Percentiles rank a stretch among this genome's conserved stretches.
These are phyloP conservation scores for Aegle marmelos DNA, from an alignment of 345 rosid genomes.

Conservation along the genomic window DNA sequence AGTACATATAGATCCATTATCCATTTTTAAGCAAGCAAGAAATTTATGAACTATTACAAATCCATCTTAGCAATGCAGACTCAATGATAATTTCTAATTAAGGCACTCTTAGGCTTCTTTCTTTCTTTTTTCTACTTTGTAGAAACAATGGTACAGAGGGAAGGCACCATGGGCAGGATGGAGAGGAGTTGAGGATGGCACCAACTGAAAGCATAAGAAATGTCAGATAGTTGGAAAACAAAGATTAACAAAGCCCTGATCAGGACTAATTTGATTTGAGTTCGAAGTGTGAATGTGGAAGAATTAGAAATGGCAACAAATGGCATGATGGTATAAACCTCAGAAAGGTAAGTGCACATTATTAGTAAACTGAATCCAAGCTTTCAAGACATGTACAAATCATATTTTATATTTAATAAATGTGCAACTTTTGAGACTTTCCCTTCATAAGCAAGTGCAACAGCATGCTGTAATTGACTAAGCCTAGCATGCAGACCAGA, in stretches of 20 bases:
- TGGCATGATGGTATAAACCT: too few species aligned
- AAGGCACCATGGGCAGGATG: background rate
- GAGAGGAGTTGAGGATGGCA: slow-evolving; percentile 1
- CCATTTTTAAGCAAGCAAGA: background rate
- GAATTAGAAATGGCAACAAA: background rate
- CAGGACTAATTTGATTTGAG: background rate
- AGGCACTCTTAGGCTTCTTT: background rate
- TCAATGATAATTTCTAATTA: background rate
- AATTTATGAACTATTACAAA: background rate
- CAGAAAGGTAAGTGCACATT: background rate
- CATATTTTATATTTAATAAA: background rate
- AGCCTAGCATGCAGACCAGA: background rate
- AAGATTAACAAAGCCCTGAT: background rate
- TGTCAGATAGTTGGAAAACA: background rate
- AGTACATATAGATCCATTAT: background rate
- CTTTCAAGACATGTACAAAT: background rate
- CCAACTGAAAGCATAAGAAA: background rate
- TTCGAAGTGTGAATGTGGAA: background rate
- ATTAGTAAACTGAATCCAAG: background rate
- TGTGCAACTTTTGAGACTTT: background rate
- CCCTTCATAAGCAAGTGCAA: background rate
- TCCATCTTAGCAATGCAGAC: background rate
- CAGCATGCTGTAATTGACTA: background rate
- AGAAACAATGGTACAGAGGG: background rate
- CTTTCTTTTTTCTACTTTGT: background rate